Evolutionary conservation across 371 early-diverging fungal species (phyloP).

Genomic region (Mortierella sp.): DNA sequence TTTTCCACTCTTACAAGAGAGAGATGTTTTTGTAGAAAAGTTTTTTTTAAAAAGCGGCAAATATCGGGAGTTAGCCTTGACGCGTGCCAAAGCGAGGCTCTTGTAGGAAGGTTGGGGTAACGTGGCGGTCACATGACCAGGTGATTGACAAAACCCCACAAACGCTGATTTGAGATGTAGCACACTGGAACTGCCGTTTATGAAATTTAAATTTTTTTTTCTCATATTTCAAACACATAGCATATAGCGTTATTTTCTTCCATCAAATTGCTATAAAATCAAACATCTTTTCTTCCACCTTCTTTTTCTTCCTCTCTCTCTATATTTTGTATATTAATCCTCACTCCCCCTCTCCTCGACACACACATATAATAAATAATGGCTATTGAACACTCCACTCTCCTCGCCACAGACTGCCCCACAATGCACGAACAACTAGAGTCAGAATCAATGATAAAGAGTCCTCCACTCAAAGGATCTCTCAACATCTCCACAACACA

Average conservation of each 20-base stretch:
- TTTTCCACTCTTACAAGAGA: too few species aligned
- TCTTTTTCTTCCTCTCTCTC: constrained; percentile 1
- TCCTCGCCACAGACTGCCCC: neutral
- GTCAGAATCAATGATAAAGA: constrained; percentile 12
- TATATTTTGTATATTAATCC: neutral
- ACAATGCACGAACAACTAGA: constrained; percentile 8
- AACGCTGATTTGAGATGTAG: neutral
- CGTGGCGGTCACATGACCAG: too few species aligned
- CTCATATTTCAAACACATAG: neutral
- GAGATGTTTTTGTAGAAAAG: too few species aligned
- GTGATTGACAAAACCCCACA: too few species aligned
- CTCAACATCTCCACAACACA: constrained; percentile 22
- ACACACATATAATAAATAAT: neutral
- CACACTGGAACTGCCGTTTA: neutral
- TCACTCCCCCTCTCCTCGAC: neutral
- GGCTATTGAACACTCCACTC: neutral
- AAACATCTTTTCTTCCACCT: neutral
- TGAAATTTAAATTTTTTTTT: neutral
- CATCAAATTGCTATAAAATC: neutral
- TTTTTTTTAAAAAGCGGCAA: too few species aligned
- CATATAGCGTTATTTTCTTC: too few species aligned
- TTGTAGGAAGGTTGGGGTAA: too few species aligned
- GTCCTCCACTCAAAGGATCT: constrained; percentile 21
- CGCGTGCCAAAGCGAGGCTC: too few species aligned
- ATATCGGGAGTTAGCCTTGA: too few species aligned